Conservation (phyloP, 2,329 filamentous ascomycete genomes). For the Paramyrothecium sp. region DNA sequence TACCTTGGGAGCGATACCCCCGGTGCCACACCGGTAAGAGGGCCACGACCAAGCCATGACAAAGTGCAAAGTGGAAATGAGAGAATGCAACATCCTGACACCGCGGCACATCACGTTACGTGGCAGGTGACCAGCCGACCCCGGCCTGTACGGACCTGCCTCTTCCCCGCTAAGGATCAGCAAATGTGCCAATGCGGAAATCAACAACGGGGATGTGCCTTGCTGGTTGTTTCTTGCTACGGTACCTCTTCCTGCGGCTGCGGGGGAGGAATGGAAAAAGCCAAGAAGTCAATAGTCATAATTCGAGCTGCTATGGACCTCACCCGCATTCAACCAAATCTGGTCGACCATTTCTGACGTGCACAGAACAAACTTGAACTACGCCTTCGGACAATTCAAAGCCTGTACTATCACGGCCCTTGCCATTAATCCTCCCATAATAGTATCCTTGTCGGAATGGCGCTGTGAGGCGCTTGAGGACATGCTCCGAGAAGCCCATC, state of each 20-base stretch:
- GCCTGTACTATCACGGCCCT: not conserved
- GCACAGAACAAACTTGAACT: not conserved
- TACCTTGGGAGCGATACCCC: not conserved
- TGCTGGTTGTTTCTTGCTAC: not conserved
- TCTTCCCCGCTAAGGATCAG: not conserved
- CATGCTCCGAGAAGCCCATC: not conserved
- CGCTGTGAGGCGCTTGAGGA: not conserved
- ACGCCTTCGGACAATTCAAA: not conserved
- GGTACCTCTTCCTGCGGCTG: not conserved
- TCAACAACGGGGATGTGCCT: not conserved
- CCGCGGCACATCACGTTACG: not conserved
- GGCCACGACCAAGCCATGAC: not conserved
- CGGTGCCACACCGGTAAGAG: not conserved
- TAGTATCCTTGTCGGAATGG: not conserved
- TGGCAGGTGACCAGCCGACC: not conserved
- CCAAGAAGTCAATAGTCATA: not conserved
- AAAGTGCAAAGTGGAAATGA: not conserved
- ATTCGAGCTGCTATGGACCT: not conserved
- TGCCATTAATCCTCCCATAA: not conserved
- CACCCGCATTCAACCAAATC: not conserved
- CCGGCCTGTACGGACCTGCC: not conserved
- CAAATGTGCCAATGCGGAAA: not conserved
- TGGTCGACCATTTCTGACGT: not conserved
- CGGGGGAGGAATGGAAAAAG: not conserved
- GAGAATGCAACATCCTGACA: not conserved